Base-by-base conservation (phyloP, 83 land plant genomes). In the Picea mariana region DNA sequence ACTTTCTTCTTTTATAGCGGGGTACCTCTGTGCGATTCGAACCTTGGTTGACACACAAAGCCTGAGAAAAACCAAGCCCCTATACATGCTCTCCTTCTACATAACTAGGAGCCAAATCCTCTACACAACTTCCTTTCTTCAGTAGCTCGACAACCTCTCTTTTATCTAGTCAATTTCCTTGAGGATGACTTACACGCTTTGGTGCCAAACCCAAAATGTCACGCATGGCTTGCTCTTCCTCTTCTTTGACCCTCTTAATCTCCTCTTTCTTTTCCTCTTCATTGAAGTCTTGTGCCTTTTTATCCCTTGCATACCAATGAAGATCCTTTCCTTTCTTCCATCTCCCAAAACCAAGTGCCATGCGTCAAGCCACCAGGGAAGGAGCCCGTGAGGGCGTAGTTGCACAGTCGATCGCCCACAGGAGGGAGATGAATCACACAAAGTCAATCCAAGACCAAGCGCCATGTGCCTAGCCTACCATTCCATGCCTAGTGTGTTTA, bases 251-350 rank as follows among this genome's bases (percentile, higher is more conserved):
- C 83, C 92, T 89, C 78, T 84, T 87, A 27, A 97, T 93, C 75
- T 97, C 99, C 67, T 89, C 92, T 83, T 91, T 94, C 9, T 81
- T 85, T 72, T 93, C 94, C 5, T 88, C 93, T 12, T 15, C 17
- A 55, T 82, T 87, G 55, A 84, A 49, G 52, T 73, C 76, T 26
- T 40, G 84, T 38, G 91, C 86, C 11, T 88, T 90, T 11, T 91
- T 93, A 61, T 95, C 99, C 83, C 88, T 88, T 20, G 94, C 69
- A 77, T 96, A 96, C 99, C 99, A 96, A 78, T 79, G 80, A 47
- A 96, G 90, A 83, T 96, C 99, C 82, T 96, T 94, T 58, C 99
- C 99, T 96, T n/a, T n/a, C n/a, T n/a, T n/a, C n/a, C n/a, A n/a
- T n/a, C n/a, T n/a, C n/a, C n/a, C n/a, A n/a, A n/a, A n/a, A n/a